Conservation (phyloP, 169 alveolate species). For the Eimeria tenella region DNA sequence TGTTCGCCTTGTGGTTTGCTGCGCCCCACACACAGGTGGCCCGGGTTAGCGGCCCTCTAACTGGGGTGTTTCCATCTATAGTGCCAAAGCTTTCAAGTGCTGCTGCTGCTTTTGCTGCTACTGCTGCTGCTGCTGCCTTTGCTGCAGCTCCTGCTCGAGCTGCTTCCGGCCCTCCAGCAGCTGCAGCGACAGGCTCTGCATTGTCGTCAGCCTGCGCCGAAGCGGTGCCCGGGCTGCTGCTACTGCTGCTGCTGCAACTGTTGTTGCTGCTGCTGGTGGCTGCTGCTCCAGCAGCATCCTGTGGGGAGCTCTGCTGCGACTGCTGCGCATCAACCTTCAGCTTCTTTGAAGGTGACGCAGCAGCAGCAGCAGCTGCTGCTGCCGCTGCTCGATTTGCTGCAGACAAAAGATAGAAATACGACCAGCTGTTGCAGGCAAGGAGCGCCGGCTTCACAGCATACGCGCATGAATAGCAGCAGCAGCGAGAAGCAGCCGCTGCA, state of each 20-base stretch:
- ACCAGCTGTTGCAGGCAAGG: background rate
- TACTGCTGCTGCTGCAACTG: constrained; percentile 41
- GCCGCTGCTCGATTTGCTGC: constrained; percentile 62
- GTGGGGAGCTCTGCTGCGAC: background rate
- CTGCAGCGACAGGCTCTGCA: background rate
- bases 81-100: background rate
- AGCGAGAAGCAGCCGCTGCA: constrained; percentile 24
- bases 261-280: background rate
- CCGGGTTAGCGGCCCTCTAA: constrained; percentile 41
- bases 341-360: constrained; percentile 27
- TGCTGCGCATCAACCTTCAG: constrained; percentile 2
- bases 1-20: constrained; percentile 65
- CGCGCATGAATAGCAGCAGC: background rate
- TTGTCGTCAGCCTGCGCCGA: background rate
- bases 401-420: background rate
- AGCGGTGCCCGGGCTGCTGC: background rate
- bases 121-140: constrained; percentile 34
- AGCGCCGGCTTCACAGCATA: background rate
- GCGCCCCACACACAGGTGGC: constrained; percentile 72
- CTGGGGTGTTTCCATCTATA: background rate
- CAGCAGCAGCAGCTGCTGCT: constrained; percentile 44
- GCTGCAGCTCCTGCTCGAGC: constrained; percentile 44
- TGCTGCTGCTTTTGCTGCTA: constrained; percentile 58
- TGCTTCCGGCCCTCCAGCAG: background rate
- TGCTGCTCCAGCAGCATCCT: background rate